A percentile compares a stretch with the other conserved stretches of the same genome.
These are phyloP conservation scores for Globisporangium rhizosaccharum DNA, from an alignment of 352 stramenopile species.

Conservation along the genomic window DNA sequence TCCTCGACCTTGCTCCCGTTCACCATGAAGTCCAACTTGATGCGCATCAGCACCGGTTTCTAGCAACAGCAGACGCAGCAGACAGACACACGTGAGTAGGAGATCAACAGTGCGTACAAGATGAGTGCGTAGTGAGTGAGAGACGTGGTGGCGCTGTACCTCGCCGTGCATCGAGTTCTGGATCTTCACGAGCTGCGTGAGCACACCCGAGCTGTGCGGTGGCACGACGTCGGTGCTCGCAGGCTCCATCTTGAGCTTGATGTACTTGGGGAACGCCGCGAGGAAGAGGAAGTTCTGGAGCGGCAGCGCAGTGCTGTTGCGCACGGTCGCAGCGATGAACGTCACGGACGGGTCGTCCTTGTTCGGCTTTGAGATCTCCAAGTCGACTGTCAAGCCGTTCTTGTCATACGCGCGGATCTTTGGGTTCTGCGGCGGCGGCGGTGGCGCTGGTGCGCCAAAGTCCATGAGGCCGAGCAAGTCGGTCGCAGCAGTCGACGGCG, in stretches of 20 bases:
- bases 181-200: slow-evolving; percentile 96
- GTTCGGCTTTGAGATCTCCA: slow-evolving; percentile 92
- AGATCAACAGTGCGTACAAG: neutral
- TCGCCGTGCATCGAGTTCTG: slow-evolving; percentile 94
- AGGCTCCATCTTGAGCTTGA: slow-evolving; percentile 98
- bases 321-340: slow-evolving; percentile 90
- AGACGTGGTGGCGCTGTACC: slow-evolving; percentile 20
- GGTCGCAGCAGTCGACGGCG: slow-evolving; percentile 13
- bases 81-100: neutral
- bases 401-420: slow-evolving; percentile 94
- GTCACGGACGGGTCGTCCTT: slow-evolving; percentile 89
- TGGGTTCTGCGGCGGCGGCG: slow-evolving; percentile 29
- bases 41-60: slow-evolving; percentile 85
- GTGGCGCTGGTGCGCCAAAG: slow-evolving; percentile 44
- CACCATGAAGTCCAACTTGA: slow-evolving; percentile 81
- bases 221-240: slow-evolving; percentile 90
- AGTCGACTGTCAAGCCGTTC: slow-evolving; percentile 90
- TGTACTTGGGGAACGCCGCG: slow-evolving; percentile 96
- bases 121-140: neutral
- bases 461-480: slow-evolving; percentile 73
- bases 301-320: slow-evolving; percentile 83
- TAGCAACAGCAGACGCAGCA: slow-evolving; percentile 20
- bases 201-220: slow-evolving; percentile 57
- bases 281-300: slow-evolving; percentile 93
- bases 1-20: slow-evolving; percentile 84